phyloP scores from a whole-genome alignment of 139 green algal species.

The Coelastrella sp. region DNA sequence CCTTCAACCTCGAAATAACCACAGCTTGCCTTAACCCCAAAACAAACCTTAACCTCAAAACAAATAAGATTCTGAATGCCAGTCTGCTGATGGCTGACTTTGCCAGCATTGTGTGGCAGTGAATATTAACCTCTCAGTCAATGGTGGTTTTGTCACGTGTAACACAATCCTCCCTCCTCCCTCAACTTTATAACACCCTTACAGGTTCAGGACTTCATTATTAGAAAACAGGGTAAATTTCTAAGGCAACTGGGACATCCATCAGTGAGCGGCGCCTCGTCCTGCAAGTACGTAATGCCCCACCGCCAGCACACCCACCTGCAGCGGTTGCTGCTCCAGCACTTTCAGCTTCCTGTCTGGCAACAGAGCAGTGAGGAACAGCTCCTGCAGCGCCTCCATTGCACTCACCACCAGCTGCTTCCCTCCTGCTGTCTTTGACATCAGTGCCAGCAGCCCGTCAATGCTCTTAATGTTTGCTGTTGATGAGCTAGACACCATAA shows the following conservation, averaged over 20 bases:
- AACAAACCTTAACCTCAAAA: neutral
- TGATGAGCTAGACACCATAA: slow-evolving; percentile 72
- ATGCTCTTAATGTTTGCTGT: slow-evolving; percentile 55
- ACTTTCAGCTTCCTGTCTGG: slow-evolving; percentile 88
- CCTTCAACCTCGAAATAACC: neutral
- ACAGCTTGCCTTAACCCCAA: neutral
- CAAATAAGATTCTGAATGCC: no score
- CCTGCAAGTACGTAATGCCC: no score
- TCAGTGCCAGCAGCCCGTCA: slow-evolving; percentile 82
- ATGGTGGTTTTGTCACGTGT: no score
- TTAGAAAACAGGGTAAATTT: no score
- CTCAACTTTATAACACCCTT: no score
- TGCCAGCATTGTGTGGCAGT: no score
- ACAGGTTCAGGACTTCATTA: no score
- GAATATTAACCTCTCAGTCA: no score
- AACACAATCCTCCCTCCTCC: no score
- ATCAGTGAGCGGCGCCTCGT: no score
- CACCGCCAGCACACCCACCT: slow-evolving; percentile 17
- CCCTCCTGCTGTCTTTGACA: slow-evolving; percentile 65
- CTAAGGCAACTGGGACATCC: no score
- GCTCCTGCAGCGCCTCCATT: slow-evolving; percentile 84
- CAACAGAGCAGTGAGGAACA: slow-evolving; percentile 86
- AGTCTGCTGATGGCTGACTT: no score
- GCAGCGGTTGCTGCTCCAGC: slow-evolving; percentile 73
- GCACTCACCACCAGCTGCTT: slow-evolving; percentile 56